Percentiles rank a stretch among this genome's conserved stretches.
phyloP scores from a whole-genome alignment of 306 rosid species.

The Potentilla sterilis region DNA sequence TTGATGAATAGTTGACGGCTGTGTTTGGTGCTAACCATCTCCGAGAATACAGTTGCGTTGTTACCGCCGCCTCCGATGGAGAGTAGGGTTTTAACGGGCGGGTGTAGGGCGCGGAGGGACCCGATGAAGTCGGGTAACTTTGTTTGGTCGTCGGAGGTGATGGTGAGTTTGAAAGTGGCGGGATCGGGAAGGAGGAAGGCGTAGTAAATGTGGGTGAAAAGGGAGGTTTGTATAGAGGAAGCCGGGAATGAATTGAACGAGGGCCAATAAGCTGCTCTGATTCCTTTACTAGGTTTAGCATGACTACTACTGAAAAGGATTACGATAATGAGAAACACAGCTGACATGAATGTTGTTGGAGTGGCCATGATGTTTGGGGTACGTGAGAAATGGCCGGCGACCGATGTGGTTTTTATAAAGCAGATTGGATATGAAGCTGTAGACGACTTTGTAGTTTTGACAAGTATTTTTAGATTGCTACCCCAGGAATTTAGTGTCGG shows the following conservation, averaged over 20 bases:
- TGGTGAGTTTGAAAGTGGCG: slow-evolving; percentile 33
- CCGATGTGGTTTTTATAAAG: neutral
- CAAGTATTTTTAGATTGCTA: neutral
- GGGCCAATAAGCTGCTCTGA: slow-evolving; percentile 81
- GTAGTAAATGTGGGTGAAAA: slow-evolving; percentile 70
- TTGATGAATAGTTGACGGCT: slow-evolving; percentile 50
- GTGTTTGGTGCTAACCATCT: slow-evolving; percentile 36
- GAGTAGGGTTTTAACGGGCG: slow-evolving; percentile 53
- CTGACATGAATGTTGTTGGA: slow-evolving; percentile 3
- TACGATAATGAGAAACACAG: neutral
- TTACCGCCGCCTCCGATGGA: slow-evolving; percentile 71
- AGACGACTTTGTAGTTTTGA: neutral
- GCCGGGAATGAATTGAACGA: slow-evolving; percentile 38
- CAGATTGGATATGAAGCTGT: neutral
- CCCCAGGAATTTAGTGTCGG: neutral
- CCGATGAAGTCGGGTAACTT: slow-evolving; percentile 40
- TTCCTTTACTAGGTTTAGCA: neutral
- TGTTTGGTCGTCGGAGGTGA: slow-evolving; percentile 32
- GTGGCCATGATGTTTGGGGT: neutral
- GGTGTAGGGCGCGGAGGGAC: slow-evolving; percentile 33
- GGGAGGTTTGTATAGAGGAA: slow-evolving; percentile 46
- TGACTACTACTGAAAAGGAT: neutral
- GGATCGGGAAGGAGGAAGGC: slow-evolving; percentile 60
- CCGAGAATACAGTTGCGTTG: slow-evolving; percentile 46
- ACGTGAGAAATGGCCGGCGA: neutral